Conservation (phyloP, 2,329 filamentous ascomycete genomes). For the Talaromyces marneffei region DNA sequence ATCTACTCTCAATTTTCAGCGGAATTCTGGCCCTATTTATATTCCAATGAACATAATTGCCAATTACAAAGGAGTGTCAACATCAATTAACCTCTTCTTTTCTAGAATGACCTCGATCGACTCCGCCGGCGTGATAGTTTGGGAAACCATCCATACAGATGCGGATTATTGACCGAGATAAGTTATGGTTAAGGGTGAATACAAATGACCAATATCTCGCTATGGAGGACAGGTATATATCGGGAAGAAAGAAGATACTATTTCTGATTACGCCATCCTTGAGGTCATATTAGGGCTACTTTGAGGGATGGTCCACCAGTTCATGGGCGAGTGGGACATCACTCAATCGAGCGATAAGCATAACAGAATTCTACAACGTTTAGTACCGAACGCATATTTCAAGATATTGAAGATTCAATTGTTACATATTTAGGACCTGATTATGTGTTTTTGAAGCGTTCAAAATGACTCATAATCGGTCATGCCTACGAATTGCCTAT, state of each 20-base stretch:
- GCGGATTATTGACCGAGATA: neutral
- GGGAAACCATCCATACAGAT: neutral
- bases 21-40: neutral
- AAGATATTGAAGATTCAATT: neutral
- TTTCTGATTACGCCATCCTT: neutral
- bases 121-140: neutral
- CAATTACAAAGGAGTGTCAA: neutral
- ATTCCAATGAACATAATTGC: too few species aligned
- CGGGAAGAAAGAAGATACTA: neutral
- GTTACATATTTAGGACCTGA: neutral
- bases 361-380: neutral
- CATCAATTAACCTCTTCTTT: too few species aligned
- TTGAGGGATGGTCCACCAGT: neutral
- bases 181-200: neutral
- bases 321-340: neutral
- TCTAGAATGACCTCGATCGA: neutral
- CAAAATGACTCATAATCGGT: slow-evolving; percentile 6
- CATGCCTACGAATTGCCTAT: neutral
- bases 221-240: too few species aligned
- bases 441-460: neutral
- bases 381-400: neutral
- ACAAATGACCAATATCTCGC: neutral
- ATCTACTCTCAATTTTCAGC: neutral
- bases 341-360: neutral
- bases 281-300: neutral